Evolutionary conservation across 306 rosid genomes (phyloP).

Genomic region (Inga oerstediana): DNA sequence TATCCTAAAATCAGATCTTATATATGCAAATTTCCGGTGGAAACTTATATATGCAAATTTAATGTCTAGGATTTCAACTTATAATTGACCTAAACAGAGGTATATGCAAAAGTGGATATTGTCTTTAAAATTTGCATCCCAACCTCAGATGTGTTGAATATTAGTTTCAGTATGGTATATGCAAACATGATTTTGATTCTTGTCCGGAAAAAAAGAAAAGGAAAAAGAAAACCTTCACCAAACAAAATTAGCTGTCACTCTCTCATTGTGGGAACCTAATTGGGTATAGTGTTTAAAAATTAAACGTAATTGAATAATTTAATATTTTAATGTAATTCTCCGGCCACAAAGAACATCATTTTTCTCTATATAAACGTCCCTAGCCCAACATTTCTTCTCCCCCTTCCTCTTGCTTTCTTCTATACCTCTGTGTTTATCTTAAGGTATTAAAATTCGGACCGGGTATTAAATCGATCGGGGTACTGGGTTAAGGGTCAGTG

Average conservation of each 20-base stretch:
- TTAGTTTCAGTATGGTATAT: constrained; percentile 8
- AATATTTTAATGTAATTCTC: constrained; percentile 26
- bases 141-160: neutral
- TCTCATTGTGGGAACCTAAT: constrained; percentile 18
- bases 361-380: constrained; percentile 62
- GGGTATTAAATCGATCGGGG: no score
- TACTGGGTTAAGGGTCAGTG: no score
- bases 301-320: constrained; percentile 33
- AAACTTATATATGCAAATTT: neutral
- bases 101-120: neutral
- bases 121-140: neutral
- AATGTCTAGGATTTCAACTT: neutral
- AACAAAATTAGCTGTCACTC: constrained; percentile 41
- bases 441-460: no score
- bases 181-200: constrained; percentile 34
- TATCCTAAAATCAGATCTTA: neutral
- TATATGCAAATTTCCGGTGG: neutral
- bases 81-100: neutral
- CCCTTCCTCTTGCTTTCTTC: constrained; percentile 35
- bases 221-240: neutral
- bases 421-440: no score
- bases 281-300: constrained; percentile 28
- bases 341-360: constrained; percentile 27
- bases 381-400: constrained; percentile 55
- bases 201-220: neutral